These are phyloP conservation scores for Ascochyta rabiei DNA, from an alignment of 2,329 filamentous ascomycete genomes.

Conservation along the genomic window DNA sequence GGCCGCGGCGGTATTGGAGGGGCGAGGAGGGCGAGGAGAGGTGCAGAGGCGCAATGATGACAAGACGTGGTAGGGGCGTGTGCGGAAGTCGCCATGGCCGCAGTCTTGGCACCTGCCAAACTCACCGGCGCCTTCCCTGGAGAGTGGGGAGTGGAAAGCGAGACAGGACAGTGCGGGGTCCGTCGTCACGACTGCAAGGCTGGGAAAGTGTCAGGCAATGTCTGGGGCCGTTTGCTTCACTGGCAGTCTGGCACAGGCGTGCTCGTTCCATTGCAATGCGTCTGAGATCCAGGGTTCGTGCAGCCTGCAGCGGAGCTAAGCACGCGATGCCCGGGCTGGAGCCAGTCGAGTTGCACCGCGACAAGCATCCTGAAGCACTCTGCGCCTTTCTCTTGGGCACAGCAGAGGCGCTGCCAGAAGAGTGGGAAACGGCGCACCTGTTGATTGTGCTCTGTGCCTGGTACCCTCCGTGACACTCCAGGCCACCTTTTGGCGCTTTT, in stretches of 20 bases:
- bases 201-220: not conserved
- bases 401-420: not conserved
- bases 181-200: not conserved
- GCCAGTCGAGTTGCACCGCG: slow-evolving; percentile 10
- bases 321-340: slow-evolving; percentile 8
- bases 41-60: not conserved
- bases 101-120: slow-evolving; percentile 7
- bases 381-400: slow-evolving; percentile 3
- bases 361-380: slow-evolving; percentile 16
- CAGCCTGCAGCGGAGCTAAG: slow-evolving; percentile 8
- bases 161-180: slow-evolving; percentile 7
- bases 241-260: not conserved
- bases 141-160: not conserved
- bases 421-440: not conserved
- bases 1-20: not conserved
- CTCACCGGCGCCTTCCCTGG: not conserved
- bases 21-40: not conserved
- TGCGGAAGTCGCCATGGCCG: slow-evolving; percentile 15
- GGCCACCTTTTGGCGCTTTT: not conserved
- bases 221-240: not conserved
- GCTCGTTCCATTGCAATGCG: not conserved
- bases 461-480: not conserved
- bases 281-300: not conserved
- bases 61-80: slow-evolving; percentile 1
- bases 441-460: not conserved